A percentile compares a stretch with the other conserved stretches of the same genome.
Evolutionary conservation across 129 eudicot genomes (phyloP).

Genomic region (Dittrichia graveolens): DNA sequence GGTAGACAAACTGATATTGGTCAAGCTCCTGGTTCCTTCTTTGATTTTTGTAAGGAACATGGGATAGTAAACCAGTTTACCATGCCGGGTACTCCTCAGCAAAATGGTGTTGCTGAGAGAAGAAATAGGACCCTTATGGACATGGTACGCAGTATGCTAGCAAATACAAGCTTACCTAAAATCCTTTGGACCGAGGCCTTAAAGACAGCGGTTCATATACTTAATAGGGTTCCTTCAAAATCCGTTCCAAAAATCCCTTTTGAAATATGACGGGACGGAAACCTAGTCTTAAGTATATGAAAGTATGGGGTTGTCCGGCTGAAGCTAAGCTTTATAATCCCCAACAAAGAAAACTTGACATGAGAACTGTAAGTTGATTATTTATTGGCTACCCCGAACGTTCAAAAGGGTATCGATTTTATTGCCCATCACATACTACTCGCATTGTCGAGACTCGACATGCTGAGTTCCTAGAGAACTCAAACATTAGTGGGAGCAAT

Average conservation of each 20-base stretch:
- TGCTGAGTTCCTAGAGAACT: background rate
- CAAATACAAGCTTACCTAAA: background rate
- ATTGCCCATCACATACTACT: background rate
- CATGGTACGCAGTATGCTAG: background rate
- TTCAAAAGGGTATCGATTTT: background rate
- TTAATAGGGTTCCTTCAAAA: background rate
- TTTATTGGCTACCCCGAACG: background rate
- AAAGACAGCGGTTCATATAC: background rate
- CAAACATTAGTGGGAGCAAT: background rate
- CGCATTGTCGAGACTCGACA: background rate
- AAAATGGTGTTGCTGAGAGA: background rate
- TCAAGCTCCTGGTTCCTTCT: background rate
- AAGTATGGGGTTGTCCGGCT: background rate
- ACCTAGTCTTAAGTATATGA: background rate
- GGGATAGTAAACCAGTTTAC: background rate
- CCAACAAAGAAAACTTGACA: background rate
- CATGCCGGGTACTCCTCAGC: background rate
- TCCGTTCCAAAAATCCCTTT: background rate
- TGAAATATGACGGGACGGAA: background rate
- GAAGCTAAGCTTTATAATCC: background rate
- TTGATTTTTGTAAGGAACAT: background rate
- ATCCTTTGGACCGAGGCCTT: constrained; percentile 4
- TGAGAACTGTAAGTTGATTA: background rate
- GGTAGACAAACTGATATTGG: background rate
- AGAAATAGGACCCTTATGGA: background rate